Evolutionary conservation across 441 rosid genomes (phyloP).

Genomic region (Populus trichocarpa): DNA sequence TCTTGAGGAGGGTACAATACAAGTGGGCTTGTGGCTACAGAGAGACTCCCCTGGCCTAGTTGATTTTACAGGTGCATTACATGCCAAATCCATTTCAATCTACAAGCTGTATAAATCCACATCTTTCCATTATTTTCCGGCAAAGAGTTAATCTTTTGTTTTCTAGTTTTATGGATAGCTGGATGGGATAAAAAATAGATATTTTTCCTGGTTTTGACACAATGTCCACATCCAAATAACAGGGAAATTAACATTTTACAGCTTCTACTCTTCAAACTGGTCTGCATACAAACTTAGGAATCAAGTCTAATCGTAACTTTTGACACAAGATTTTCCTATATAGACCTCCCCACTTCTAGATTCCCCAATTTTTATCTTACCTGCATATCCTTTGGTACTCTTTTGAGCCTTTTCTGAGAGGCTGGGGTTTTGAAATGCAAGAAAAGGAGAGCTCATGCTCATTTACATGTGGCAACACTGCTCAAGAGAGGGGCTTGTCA

Average conservation of each 20-base stretch:
- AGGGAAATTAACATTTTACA: neutral
- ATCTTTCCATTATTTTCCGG: neutral
- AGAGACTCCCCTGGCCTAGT: neutral
- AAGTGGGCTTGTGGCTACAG: neutral
- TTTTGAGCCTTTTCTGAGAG: neutral
- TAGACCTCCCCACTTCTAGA: neutral
- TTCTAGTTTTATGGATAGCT: neutral
- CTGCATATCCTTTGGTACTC: neutral
- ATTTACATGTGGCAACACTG: constrained; percentile 41
- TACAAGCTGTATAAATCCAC: neutral
- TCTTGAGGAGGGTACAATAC: neutral
- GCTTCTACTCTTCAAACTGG: neutral
- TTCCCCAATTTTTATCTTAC: neutral
- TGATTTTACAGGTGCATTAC: neutral
- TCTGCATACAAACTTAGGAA: neutral
- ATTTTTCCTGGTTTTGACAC: neutral
- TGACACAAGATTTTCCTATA: neutral
- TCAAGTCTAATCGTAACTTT: too few relatives aligned
- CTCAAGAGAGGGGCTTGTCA: constrained; percentile 43
- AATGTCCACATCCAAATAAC: neutral
- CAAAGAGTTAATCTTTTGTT: neutral
- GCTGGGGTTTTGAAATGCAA: constrained; percentile 22
- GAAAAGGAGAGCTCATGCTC: constrained; percentile 17
- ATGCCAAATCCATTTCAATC: neutral
- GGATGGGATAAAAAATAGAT: neutral